Conservation (phyloP, 2,329 filamentous ascomycete species). For the Nothomitra cinnamomea region DNA sequence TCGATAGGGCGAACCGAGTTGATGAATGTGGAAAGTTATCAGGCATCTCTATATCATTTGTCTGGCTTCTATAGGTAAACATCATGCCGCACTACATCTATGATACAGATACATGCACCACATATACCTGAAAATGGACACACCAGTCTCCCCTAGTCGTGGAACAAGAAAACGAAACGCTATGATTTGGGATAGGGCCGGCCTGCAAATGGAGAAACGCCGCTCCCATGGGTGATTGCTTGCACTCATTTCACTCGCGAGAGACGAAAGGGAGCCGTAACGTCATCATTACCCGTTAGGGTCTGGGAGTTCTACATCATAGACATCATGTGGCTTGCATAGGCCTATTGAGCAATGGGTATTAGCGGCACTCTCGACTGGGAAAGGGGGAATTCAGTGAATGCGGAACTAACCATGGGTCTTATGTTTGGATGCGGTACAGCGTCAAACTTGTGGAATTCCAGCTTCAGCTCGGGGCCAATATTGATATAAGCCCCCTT, state of each 20-base stretch:
- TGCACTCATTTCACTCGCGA: too few relatives aligned
- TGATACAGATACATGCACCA: too few relatives aligned
- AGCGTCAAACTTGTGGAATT: conserved; percentile 87
- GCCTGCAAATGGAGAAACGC: too few relatives aligned
- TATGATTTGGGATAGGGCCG: too few relatives aligned
- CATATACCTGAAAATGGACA: too few relatives aligned
- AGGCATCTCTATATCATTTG: too few relatives aligned
- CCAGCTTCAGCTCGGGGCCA: conserved; percentile 74
- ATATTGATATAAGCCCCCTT: conserved; percentile 98
- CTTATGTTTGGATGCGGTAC: conserved; percentile 91
- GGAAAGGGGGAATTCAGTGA: not conserved
- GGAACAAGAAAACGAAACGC: too few relatives aligned
- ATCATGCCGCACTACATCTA: too few relatives aligned
- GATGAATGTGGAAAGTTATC: not conserved
- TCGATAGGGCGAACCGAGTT: not conserved
- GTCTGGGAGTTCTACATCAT: conserved; percentile 13
- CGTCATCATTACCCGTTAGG: not conserved
- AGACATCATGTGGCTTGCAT: conserved; percentile 28
- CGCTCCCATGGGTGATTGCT: too few relatives aligned
- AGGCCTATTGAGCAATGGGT: not conserved
- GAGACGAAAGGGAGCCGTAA: too few relatives aligned
- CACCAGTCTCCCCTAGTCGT: too few relatives aligned
- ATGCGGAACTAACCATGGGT: conserved; percentile 49
- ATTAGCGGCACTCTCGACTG: not conserved
- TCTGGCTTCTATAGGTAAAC: too few relatives aligned